phyloP scores from a whole-genome alignment of 192 early-diverging fungal genomes.

The Coemansia sp. region DNA sequence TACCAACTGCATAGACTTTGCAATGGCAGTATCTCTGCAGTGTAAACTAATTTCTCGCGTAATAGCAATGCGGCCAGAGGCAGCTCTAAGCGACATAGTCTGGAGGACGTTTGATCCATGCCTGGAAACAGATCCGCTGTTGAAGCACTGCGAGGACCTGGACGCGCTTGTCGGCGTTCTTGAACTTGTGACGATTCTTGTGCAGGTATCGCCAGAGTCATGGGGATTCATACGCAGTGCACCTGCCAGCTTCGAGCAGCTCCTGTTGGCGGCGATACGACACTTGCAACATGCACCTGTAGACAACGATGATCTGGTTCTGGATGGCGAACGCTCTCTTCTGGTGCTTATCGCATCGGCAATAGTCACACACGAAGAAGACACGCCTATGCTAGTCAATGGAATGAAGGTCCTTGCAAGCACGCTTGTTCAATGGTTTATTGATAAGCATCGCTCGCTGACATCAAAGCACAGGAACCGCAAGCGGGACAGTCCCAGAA shows the following conservation, averaged over 20 bases:
- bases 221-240: constrained; percentile 23
- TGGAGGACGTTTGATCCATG: constrained; percentile 29
- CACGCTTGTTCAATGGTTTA: constrained; percentile 37
- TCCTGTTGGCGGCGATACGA: constrained; percentile 22
- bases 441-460: constrained; percentile 39
- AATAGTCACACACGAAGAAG: constrained; percentile 32
- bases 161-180: constrained; percentile 28
- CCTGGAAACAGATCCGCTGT: constrained; percentile 4
- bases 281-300: constrained; percentile 33
- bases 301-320: constrained; percentile 17
- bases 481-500: constrained; percentile 4
- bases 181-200: constrained; percentile 25
- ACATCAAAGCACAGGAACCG: not conserved
- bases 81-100: constrained; percentile 12
- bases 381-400: constrained; percentile 32
- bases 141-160: constrained; percentile 20
- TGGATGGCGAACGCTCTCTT: constrained; percentile 35
- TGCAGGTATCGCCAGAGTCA: constrained; percentile 23
- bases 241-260: constrained; percentile 19
- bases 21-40: constrained; percentile 20
- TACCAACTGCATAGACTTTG: constrained; percentile 5
- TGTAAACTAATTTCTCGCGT: constrained; percentile 28
- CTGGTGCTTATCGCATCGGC: constrained; percentile 40
- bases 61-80: constrained; percentile 17
- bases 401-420: constrained; percentile 22